Conservation (phyloP, 768 basidiomycete species). For the Lyophyllum atratum region DNA sequence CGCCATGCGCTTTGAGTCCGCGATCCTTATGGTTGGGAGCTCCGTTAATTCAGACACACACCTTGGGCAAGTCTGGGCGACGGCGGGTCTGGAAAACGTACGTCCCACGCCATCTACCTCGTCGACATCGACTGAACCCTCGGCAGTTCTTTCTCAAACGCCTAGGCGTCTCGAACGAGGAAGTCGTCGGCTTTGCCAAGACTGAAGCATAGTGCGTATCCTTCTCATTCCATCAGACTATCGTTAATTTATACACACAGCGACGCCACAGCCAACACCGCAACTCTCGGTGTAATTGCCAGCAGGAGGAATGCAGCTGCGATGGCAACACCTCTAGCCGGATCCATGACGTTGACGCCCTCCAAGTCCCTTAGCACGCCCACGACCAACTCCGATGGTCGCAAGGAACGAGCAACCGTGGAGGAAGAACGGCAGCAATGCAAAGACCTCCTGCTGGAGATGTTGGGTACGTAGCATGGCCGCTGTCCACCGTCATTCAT, state of each 20-base stretch:
- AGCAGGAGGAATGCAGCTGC: not conserved
- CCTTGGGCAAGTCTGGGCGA: not conserved
- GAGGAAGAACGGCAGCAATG: not conserved
- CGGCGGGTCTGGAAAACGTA: not conserved
- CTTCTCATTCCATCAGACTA: not conserved
- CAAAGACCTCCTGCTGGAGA: not conserved
- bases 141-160: not conserved
- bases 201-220: not conserved
- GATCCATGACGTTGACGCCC: not conserved
- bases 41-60: not conserved
- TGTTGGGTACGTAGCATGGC: not conserved
- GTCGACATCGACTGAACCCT: not conserved
- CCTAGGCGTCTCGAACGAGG: not conserved
- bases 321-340: no score
- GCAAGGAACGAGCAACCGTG: not conserved
- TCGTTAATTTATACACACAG: not conserved
- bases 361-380: not conserved
- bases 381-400: not conserved
- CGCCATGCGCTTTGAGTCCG: not conserved
- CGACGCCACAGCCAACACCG: not conserved
- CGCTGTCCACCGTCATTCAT: not conserved
- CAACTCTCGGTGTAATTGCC: not conserved
- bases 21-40: not conserved
- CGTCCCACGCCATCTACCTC: not conserved
- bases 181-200: not conserved